phyloP scores from a whole-genome alignment of 306 rosid genomes.

The Glycine latifolia region DNA sequence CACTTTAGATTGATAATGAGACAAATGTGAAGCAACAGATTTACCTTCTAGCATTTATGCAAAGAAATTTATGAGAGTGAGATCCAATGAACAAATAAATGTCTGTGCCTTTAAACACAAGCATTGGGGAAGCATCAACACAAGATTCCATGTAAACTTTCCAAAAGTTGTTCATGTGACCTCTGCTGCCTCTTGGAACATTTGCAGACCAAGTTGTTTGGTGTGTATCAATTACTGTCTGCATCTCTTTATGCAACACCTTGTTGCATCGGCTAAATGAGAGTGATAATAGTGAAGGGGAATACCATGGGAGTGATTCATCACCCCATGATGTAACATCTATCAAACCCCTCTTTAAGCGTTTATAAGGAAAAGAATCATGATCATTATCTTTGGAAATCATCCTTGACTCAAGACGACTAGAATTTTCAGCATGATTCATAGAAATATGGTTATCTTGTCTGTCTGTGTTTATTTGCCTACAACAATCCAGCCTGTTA shows the following conservation, averaged over 20 bases:
- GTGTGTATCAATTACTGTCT: conserved; percentile 37
- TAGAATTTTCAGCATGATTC: conserved; percentile 46
- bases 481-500: conserved; percentile 50
- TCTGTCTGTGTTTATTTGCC: conserved; percentile 44
- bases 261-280: conserved; percentile 87
- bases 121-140: conserved; percentile 93
- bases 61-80: conserved; percentile 82
- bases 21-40: conserved; percentile 6
- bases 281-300: conserved; percentile 55
- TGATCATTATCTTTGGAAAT: conserved; percentile 46
- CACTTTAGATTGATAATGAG: background rate
- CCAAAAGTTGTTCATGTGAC: conserved; percentile 68
- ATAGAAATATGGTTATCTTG: conserved; percentile 42
- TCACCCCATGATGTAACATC: conserved; percentile 48
- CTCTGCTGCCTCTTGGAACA: conserved; percentile 56
- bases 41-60: conserved; percentile 85
- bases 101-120: conserved; percentile 64
- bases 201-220: conserved; percentile 52
- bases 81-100: conserved; percentile 85
- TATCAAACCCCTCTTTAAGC: conserved; percentile 52
- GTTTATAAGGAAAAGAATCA: conserved; percentile 54
- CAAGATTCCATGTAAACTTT: conserved; percentile 85
- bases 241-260: conserved; percentile 56
- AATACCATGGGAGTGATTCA: conserved; percentile 60
- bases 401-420: conserved; percentile 46